Conservation (phyloP, 768 basidiomycete genomes). For the Rhodotorula toruloides region DNA sequence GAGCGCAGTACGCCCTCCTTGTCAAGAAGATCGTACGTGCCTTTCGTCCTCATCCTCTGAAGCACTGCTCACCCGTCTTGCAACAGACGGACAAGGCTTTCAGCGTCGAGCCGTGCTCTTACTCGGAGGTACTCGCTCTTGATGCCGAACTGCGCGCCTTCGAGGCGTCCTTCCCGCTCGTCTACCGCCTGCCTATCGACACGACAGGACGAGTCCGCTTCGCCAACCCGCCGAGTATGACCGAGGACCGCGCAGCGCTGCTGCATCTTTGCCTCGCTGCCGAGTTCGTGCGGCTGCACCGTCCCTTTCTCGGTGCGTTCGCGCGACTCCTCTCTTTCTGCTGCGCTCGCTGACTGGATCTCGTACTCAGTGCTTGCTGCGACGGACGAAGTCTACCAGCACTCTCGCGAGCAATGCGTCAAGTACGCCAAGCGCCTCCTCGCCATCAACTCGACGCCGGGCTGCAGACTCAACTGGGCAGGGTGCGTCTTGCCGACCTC, state of each 20-base stretch:
- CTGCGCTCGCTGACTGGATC: neutral
- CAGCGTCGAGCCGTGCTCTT: conserved; percentile 12
- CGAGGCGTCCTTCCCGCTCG: conserved; percentile 13
- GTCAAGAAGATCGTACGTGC: conserved; percentile 26
- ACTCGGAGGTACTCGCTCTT: conserved; percentile 13
- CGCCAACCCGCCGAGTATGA: neutral
- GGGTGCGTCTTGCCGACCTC: neutral
- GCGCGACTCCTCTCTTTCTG: neutral
- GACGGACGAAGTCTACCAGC: conserved; percentile 14
- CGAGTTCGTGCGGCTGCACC: conserved; percentile 25
- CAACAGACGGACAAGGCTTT: conserved; percentile 26
- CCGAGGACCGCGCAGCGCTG: conserved; percentile 3
- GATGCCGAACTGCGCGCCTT: conserved; percentile 19
- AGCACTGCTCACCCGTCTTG: too few species aligned
- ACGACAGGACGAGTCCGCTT: neutral
- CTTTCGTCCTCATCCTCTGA: neutral
- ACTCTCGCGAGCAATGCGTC: conserved; percentile 20
- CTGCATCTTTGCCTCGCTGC: conserved; percentile 9
- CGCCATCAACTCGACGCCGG: conserved; percentile 10
- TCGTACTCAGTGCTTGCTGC: conserved; percentile 18
- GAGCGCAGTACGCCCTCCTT: conserved; percentile 7
- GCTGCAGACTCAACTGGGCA: neutral
- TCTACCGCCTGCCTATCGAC: conserved; percentile 16
- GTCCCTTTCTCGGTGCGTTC: conserved; percentile 24
- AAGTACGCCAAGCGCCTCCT: conserved; percentile 30